phyloP scores from a whole-genome alignment of 306 rosid genomes.

The Glycine soja region DNA sequence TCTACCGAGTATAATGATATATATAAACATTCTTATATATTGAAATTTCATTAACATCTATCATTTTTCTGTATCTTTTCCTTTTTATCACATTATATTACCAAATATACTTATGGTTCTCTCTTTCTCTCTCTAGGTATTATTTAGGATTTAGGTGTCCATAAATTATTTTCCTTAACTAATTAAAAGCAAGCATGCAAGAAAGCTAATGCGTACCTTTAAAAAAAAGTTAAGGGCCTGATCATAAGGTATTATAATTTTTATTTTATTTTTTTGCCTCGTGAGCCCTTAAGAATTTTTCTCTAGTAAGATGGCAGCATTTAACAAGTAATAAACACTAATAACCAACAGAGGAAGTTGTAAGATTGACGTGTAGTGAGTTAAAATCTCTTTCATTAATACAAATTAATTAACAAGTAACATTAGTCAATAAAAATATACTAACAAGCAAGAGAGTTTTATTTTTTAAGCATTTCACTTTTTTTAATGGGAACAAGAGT shows the following conservation, averaged over 20 bases:
- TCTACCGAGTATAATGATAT: not conserved
- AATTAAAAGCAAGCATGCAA: not conserved
- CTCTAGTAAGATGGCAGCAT: not conserved
- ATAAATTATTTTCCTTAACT: not conserved
- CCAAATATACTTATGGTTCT: too few species aligned
- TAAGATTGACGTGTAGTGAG: too few species aligned
- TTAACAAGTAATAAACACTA: not conserved
- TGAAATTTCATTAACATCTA: too few species aligned
- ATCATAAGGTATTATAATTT: not conserved
- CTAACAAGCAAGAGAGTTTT: not conserved
- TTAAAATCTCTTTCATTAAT: too few species aligned
- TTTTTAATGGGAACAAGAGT: slow-evolving; percentile 1
- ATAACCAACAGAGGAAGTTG: too few species aligned
- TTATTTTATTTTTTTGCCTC: not conserved
- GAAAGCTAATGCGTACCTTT: slow-evolving; percentile 20
- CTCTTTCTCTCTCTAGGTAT: not conserved
- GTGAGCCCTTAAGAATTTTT: not conserved
- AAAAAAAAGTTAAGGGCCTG: not conserved
- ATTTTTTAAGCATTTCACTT: slow-evolving; percentile 8
- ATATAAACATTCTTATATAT: too few species aligned
- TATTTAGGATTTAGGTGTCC: not conserved
- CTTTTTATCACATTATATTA: not conserved
- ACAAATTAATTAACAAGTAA: too few species aligned
- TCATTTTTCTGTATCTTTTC: not conserved
- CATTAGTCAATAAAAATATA: too few species aligned